Evolutionary conservation across 306 rosid genomes (phyloP).

Genomic region (Mucuna pruriens): DNA sequence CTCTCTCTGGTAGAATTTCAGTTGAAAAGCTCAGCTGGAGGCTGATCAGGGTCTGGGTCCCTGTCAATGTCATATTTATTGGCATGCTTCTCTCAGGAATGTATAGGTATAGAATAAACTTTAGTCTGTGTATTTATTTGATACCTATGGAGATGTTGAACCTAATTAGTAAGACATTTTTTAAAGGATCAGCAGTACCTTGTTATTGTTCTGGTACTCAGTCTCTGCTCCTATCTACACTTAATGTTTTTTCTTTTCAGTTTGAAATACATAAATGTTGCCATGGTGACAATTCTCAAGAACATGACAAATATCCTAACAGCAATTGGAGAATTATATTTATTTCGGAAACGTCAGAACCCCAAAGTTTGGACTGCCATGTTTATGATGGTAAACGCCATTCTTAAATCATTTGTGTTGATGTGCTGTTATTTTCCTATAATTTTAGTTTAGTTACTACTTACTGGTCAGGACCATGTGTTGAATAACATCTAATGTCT

Average conservation of each 20-base stretch:
- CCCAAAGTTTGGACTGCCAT: slow-evolving; percentile 89
- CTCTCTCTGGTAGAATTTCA: slow-evolving; percentile 57
- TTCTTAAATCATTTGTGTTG: slow-evolving; percentile 1
- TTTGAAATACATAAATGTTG: slow-evolving; percentile 84
- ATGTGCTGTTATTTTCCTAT: slow-evolving; percentile 8
- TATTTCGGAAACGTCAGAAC: slow-evolving; percentile 77
- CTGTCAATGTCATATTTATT: slow-evolving; percentile 85
- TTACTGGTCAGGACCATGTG: neutral
- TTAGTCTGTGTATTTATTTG: neutral
- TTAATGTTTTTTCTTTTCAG: slow-evolving; percentile 54
- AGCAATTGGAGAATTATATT: slow-evolving; percentile 82
- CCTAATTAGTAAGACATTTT: slow-evolving; percentile 16
- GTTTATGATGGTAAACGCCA: slow-evolving; percentile 72
- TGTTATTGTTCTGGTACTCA: slow-evolving; percentile 4
- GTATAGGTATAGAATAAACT: slow-evolving; percentile 66
- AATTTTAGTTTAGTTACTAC: slow-evolving; percentile 14
- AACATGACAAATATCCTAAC: slow-evolving; percentile 84
- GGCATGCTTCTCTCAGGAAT: slow-evolving; percentile 94
- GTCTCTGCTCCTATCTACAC: slow-evolving; percentile 1
- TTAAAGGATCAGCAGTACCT: slow-evolving; percentile 1
- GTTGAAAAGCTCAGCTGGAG: slow-evolving; percentile 80
- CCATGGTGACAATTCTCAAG: slow-evolving; percentile 98
- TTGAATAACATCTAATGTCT: neutral
- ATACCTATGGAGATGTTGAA: slow-evolving; percentile 5
- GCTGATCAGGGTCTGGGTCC: slow-evolving; percentile 84